Base-by-base conservation (phyloP, 345 rosid species). In the Citrus cavaleriei region DNA sequence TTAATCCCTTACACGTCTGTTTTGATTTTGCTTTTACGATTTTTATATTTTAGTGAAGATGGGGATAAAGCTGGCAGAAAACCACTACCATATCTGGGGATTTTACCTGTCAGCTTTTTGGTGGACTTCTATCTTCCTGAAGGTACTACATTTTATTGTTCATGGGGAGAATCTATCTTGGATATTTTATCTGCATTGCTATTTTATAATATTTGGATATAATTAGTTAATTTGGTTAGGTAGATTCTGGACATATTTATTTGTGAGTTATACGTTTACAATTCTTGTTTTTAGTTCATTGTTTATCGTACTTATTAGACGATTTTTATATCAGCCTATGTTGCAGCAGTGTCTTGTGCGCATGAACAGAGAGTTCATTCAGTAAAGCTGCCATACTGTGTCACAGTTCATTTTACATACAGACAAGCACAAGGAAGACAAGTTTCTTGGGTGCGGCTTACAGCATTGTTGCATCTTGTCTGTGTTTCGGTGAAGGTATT, bases 401-500 rank as follows among this genome's bases (percentile, higher is more conserved):
- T 54, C 21, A 25, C 25, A 5, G 58, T 54, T 54, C 7, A 18
- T 16, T 54, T 54, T 10, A 38, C 32, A 14, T 27, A 55, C 63
- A 68, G 61, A 32, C 38, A 19, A 42, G 40, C 46, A n/a, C 51
- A 28, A 24, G 19, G 60, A 38, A 55, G 12, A n/a, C 76, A 37
- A 51, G 58, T 55, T 55, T 71, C 4, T 55, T 76, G 46, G 22
- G 59, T 71, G 51, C 73, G 14, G 37, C 70, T 13, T 46, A 16
- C 54, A 2, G 38, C 34, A 10, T 25, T 70, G 49, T 46, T 22
- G 7, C 71, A 6, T 37, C 37, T 70, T 13, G 16, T 28, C 5
- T 42, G 54, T 55, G 57, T 65, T 71, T 63, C 55, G 40, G 40
- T 76, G 37, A 59, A 81, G 84, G 74, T 72, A 77, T 72, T 37